These are phyloP conservation scores for Cubamyces sp. DNA, from an alignment of 768 basidiomycete species.

Conservation along the genomic window DNA sequence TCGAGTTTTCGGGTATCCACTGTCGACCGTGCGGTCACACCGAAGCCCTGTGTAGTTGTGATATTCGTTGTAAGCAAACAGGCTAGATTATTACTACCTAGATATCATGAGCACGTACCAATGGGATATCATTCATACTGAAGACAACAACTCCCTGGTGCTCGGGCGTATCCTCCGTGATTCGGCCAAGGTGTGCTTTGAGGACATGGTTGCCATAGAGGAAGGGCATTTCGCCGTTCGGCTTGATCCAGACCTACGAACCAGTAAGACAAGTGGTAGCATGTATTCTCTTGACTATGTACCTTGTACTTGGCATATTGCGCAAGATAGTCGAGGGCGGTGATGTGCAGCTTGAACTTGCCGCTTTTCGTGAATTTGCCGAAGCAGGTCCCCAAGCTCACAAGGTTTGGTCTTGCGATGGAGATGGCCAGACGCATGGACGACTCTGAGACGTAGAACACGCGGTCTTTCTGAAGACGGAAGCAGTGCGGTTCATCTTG, in stretches of 20 bases:
- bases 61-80: neutral
- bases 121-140: constrained; percentile 93
- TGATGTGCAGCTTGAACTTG: constrained; percentile 97
- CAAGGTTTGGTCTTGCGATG: constrained; percentile 88
- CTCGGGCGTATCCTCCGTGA: constrained; percentile 98
- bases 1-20: constrained; percentile 96
- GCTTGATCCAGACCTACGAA: constrained; percentile 94
- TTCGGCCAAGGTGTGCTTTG: constrained; percentile 97
- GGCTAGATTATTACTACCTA: too few species aligned
- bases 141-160: constrained; percentile 98
- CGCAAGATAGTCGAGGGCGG: constrained; percentile 88
- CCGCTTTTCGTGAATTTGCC: constrained; percentile 97
- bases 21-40: constrained; percentile 95
- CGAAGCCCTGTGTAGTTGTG: constrained; percentile 77
- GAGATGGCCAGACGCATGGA: constrained; percentile 93
- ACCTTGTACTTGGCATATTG: constrained; percentile 99
- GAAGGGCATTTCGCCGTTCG: constrained; percentile 99
- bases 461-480: constrained; percentile 90
- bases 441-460: constrained; percentile 95
- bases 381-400: constrained; percentile 94
- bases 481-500: constrained; percentile 96
- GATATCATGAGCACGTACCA: constrained; percentile 55
- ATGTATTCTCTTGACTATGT: constrained; percentile 17
- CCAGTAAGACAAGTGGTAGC: neutral
- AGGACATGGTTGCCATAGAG: constrained; percentile 98